These are phyloP conservation scores for Colletotrichum sp. DNA, from an alignment of 2,329 filamentous ascomycete genomes.

Conservation along the genomic window DNA sequence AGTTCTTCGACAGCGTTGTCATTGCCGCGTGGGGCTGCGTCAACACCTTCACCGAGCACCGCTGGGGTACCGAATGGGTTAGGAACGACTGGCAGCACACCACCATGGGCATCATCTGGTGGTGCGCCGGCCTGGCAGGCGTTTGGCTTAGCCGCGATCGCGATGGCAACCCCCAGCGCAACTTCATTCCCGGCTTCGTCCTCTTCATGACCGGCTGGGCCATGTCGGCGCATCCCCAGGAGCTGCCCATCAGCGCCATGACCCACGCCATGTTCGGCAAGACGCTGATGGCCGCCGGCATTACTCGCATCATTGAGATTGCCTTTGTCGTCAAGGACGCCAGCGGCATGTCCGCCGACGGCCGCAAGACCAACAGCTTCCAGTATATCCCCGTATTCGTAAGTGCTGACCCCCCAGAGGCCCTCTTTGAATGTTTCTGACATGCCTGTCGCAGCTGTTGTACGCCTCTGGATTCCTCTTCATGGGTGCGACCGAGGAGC, in stretches of 20 bases:
- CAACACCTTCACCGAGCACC: slow-evolving; percentile 97
- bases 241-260: slow-evolving; percentile 82
- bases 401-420: slow-evolving; percentile 40
- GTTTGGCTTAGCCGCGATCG: slow-evolving; percentile 89
- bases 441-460: slow-evolving; percentile 65
- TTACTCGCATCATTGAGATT: slow-evolving; percentile 88
- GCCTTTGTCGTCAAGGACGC: slow-evolving; percentile 83
- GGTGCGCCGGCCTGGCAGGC: slow-evolving; percentile 89
- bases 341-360: slow-evolving; percentile 68
- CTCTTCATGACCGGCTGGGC: slow-evolving; percentile 93
- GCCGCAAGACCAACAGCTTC: slow-evolving; percentile 69
- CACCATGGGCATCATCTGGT: slow-evolving; percentile 99
- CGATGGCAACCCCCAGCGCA: slow-evolving; percentile 85
- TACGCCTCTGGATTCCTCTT: slow-evolving; percentile 95
- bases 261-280: slow-evolving; percentile 92
- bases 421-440: background rate
- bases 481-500: slow-evolving; percentile 97
- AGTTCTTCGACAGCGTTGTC: slow-evolving; percentile 92
- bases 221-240: slow-evolving; percentile 92
- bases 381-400: slow-evolving; percentile 61
- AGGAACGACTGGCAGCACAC: slow-evolving; percentile 97
- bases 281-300: slow-evolving; percentile 88
- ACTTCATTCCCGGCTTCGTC: slow-evolving; percentile 91
- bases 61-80: slow-evolving; percentile 89
- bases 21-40: slow-evolving; percentile 96